Evolutionary conservation across 2,329 filamentous ascomycete species (phyloP).

Genomic region (Blumeriella jaapii): DNA sequence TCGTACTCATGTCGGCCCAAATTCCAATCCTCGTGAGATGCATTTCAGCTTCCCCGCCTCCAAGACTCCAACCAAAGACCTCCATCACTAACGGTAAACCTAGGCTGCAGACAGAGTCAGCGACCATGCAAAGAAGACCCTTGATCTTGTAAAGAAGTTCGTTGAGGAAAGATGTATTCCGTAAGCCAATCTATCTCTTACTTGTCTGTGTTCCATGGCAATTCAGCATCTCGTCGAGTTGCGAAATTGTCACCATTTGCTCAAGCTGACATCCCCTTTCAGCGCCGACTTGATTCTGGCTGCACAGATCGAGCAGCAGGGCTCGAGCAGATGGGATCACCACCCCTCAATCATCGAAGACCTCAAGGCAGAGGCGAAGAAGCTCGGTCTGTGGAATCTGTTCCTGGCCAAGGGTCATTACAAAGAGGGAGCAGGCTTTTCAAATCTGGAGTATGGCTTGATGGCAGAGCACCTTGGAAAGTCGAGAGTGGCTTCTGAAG

Average conservation of each 20-base stretch:
- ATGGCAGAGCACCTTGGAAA: conserved; percentile 96
- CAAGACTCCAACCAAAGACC: not conserved
- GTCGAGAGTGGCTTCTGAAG: conserved; percentile 71
- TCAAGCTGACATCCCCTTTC: conserved; percentile 16
- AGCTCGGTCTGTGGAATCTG: conserved; percentile 94
- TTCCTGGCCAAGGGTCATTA: conserved; percentile 94
- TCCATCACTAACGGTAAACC: conserved; percentile 11
- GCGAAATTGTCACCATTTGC: not conserved
- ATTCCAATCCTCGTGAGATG: conserved; percentile 36
- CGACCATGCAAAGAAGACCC: conserved; percentile 69
- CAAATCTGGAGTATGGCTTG: conserved; percentile 90
- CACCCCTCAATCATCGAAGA: conserved; percentile 79
- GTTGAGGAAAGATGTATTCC: conserved; percentile 92
- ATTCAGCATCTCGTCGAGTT: conserved; percentile 2
- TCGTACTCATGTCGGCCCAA: conserved; percentile 32
- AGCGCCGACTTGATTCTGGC: conserved; percentile 69
- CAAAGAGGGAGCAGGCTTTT: conserved; percentile 87
- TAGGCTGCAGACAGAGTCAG: conserved; percentile 46
- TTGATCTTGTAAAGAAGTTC: conserved; percentile 87
- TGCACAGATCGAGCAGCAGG: conserved; percentile 65
- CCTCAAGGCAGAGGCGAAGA: conserved; percentile 71
- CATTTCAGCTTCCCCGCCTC: conserved; percentile 5
- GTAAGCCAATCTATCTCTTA: no score
- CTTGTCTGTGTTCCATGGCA: no score
- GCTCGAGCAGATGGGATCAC: conserved; percentile 63